phyloP scores from a whole-genome alignment of 1,284 basidiomycete genomes.

The Sanguinoderma infundibulare region DNA sequence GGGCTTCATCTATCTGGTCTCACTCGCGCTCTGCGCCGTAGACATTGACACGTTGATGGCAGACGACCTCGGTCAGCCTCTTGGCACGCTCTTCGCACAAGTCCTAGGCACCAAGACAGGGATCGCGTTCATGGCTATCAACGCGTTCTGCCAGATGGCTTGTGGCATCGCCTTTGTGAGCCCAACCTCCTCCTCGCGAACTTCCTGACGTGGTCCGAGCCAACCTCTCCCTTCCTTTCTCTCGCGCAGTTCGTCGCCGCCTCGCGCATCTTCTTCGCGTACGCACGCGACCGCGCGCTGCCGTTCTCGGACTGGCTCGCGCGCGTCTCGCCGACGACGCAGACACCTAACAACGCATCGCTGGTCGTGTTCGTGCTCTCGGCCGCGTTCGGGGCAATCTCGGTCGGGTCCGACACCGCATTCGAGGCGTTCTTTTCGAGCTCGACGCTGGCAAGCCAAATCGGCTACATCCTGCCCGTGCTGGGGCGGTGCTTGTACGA shows the following conservation, averaged over 20 bases:
- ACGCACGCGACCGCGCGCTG: constrained; percentile 67
- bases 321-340: constrained; percentile 62
- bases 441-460: background rate
- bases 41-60: constrained; percentile 24
- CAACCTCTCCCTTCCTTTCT: background rate
- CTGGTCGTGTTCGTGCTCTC: background rate
- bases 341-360: constrained; percentile 64
- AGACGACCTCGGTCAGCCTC: constrained; percentile 25
- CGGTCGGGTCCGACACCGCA: constrained; percentile 2
- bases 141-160: constrained; percentile 58
- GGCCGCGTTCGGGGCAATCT: background rate
- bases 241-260: constrained; percentile 21
- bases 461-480: background rate
- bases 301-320: constrained; percentile 74
- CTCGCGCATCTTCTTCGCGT: constrained; percentile 67
- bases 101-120: constrained; percentile 20
- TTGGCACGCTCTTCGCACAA: constrained; percentile 21
- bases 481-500: background rate
- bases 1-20: constrained; percentile 58
- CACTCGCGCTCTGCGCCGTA: constrained; percentile 34
- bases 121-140: constrained; percentile 23
- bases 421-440: constrained; percentile 4
- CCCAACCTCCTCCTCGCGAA: background rate
- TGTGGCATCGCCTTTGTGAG: constrained; percentile 49
- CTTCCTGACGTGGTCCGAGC: background rate